These are phyloP conservation scores for Leccinum imitatum DNA, from an alignment of 768 basidiomycete species.

Conservation along the genomic window DNA sequence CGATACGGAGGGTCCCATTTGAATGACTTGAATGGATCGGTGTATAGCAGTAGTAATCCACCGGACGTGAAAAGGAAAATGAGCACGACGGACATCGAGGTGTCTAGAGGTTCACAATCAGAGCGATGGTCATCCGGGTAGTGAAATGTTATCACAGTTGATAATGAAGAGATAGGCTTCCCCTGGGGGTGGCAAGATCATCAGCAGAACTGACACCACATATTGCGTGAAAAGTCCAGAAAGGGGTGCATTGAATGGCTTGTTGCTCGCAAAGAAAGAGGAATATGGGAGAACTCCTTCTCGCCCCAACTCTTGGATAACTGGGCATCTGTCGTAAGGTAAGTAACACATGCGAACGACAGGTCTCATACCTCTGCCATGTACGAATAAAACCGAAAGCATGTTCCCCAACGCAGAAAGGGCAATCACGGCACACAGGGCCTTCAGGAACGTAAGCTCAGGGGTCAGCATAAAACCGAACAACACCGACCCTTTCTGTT, in stretches of 20 bases:
- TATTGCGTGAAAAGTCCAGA: constrained; percentile 65
- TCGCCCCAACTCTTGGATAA: constrained; percentile 71
- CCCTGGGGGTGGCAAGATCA: constrained; percentile 61
- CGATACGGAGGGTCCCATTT: constrained; percentile 68
- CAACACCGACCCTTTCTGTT: constrained; percentile 52
- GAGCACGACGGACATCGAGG: constrained; percentile 55
- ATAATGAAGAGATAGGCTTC: constrained; percentile 75
- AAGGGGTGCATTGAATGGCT: constrained; percentile 67
- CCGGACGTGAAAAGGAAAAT: constrained; percentile 60
- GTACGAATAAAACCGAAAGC: constrained; percentile 60
- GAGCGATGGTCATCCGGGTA: background rate
- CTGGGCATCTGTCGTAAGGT: constrained; percentile 33
- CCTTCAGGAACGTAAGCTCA: constrained; percentile 34
- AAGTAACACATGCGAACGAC: background rate
- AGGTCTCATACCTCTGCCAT: constrained; percentile 55
- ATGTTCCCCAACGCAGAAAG: constrained; percentile 66
- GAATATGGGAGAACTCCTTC: constrained; percentile 70
- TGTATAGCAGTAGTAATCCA: constrained; percentile 64
- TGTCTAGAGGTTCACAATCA: constrained; percentile 37
- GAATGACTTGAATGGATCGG: constrained; percentile 39
- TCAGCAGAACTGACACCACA: constrained; percentile 52
- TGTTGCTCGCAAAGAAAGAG: constrained; percentile 66
- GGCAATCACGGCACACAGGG: constrained; percentile 59
- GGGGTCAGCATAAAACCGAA: background rate
- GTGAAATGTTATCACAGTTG: constrained; percentile 42